Evolutionary conservation across 495 filamentous ascomycete species (phyloP).

Genomic region (Tuber microsphaerosporum): DNA sequence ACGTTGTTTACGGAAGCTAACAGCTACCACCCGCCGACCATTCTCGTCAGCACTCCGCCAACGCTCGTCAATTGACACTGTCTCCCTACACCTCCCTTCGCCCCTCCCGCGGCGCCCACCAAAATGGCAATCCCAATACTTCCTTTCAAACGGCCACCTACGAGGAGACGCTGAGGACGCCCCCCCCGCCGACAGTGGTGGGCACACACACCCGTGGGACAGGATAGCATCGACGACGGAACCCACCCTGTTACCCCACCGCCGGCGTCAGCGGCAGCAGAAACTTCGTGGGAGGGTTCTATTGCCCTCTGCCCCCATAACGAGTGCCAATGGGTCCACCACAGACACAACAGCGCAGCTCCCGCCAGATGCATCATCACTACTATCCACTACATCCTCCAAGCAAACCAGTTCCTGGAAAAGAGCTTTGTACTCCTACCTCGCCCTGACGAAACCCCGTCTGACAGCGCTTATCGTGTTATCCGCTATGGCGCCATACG

Average conservation of each 20-base stretch:
- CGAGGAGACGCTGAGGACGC: neutral
- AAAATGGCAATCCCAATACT: constrained; percentile 32
- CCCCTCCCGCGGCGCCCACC: neutral
- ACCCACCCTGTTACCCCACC: constrained; percentile 27
- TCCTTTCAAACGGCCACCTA: constrained; percentile 29
- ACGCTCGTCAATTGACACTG: constrained; percentile 4
- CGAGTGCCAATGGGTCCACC: neutral
- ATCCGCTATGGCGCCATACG: constrained; percentile 84
- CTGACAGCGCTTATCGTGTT: constrained; percentile 86
- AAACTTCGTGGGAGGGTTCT: neutral
- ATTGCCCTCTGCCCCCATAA: neutral
- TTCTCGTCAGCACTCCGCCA: constrained; percentile 7
- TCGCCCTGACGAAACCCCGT: constrained; percentile 89
- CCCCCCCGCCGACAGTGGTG: neutral
- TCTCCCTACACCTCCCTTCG: neutral
- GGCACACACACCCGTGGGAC: neutral
- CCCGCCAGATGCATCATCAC: constrained; percentile 76
- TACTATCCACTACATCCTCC: constrained; percentile 65
- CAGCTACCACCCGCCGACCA: neutral
- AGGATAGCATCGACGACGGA: neutral
- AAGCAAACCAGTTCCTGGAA: constrained; percentile 61
- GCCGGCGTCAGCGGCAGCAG: constrained; percentile 23
- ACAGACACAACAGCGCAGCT: constrained; percentile 40
- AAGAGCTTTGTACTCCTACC: constrained; percentile 70
- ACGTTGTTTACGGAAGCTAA: constrained; percentile 18